phyloP scores from a whole-genome alignment of 225 moss, liverwort and hornwort species.

The Asterella californica region DNA sequence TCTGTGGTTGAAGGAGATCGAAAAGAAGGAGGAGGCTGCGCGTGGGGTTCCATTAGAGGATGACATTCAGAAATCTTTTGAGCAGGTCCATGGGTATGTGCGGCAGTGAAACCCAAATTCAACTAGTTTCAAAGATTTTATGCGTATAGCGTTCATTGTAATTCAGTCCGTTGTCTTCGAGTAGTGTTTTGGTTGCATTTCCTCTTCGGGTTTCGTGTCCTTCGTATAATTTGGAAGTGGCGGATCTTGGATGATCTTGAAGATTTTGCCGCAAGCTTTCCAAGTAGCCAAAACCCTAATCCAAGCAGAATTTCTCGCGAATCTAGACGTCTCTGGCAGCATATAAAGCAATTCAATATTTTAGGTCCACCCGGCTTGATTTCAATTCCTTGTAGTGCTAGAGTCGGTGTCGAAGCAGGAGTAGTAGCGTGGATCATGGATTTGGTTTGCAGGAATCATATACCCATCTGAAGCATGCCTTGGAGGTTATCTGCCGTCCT shows the following conservation, averaged over 20 bases:
- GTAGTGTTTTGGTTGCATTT: background rate
- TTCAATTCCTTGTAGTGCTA: no score
- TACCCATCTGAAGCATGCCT: background rate
- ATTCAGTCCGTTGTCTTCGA: background rate
- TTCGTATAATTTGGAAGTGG: background rate
- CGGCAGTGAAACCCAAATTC: background rate
- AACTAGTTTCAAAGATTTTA: background rate
- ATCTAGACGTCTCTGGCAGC: no score
- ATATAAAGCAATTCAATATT: no score
- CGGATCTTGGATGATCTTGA: background rate
- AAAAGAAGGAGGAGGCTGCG: conserved; percentile 66
- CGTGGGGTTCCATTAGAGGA: conserved; percentile 58
- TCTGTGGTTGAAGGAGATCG: conserved; percentile 85
- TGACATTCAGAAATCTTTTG: conserved; percentile 74
- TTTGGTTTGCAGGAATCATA: background rate
- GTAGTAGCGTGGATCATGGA: no score
- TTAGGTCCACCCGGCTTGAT: no score
- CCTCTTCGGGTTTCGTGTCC: background rate
- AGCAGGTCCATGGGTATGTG: conserved; percentile 72
- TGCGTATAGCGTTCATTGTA: background rate
- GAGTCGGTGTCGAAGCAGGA: no score
- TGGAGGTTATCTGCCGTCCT: no score
- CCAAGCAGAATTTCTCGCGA: background rate
- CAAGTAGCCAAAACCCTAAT: background rate
- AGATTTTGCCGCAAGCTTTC: background rate